phyloP scores from a whole-genome alignment of 306 rosid species.

The Potentilla sterilis region DNA sequence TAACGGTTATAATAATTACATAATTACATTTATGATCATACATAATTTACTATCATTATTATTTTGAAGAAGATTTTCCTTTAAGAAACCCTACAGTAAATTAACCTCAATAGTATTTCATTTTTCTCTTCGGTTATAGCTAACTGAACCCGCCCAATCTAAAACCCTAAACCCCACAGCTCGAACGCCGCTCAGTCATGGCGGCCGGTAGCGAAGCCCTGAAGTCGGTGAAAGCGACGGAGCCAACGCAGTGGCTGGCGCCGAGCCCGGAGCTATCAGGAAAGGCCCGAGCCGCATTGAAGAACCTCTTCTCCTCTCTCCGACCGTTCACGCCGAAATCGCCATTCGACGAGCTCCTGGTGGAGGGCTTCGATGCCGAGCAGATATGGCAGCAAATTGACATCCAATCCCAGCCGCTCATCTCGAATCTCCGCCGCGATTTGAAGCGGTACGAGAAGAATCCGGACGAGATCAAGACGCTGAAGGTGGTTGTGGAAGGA shows the following conservation, averaged over 20 bases:
- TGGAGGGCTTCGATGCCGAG: conserved; percentile 81
- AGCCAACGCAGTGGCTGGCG: conserved; percentile 56
- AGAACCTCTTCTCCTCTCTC: conserved; percentile 57
- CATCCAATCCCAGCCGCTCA: conserved; percentile 73
- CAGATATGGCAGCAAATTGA: conserved; percentile 99
- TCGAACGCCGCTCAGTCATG: conserved; percentile 27
- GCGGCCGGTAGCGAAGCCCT: conserved; percentile 43
- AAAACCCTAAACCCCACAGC: conserved; percentile 54
- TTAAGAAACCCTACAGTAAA: no score
- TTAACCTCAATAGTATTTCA: no score
- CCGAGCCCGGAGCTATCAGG: conserved; percentile 48
- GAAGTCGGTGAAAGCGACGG: conserved; percentile 43
- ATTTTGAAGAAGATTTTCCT: no score
- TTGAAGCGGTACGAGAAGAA: conserved; percentile 53
- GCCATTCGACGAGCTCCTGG: conserved; percentile 68
- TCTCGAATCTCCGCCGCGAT: conserved; percentile 62
- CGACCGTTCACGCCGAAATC: conserved; percentile 63
- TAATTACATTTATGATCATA: no score
- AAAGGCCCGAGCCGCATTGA: conserved; percentile 70
- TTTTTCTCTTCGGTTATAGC: no score
- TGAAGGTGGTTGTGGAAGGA: conserved; percentile 30
- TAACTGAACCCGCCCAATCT: not conserved
- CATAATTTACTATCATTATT: no score
- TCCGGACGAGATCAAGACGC: conserved; percentile 48
- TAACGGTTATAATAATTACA: no score